phyloP scores from a whole-genome alignment of 1,284 basidiomycete species.

The Kwoniella shivajii region DNA sequence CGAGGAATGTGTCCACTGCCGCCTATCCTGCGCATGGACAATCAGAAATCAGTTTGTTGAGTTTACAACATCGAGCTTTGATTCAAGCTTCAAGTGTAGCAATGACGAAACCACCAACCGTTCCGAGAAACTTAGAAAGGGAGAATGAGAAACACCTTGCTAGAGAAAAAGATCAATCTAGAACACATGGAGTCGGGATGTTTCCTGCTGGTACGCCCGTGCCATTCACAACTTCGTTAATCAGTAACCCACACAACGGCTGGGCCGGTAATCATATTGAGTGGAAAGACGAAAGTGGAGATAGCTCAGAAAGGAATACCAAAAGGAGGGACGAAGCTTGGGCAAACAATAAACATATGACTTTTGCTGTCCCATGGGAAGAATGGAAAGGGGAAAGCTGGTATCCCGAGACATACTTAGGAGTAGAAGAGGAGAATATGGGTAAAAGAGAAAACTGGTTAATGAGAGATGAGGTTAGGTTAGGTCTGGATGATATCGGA shows the following conservation, averaged over 20 bases:
- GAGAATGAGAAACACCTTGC: conserved; percentile 3
- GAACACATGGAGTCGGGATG: conserved; percentile 8
- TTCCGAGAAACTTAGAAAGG: not conserved
- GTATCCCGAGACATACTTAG: conserved; percentile 46
- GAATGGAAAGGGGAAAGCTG: conserved; percentile 52
- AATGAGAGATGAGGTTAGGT: conserved; percentile 33
- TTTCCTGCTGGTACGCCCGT: conserved; percentile 33
- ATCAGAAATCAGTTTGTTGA: conserved; percentile 11
- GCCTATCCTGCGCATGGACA: conserved; percentile 1
- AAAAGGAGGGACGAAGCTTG: conserved; percentile 8
- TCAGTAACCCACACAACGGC: conserved; percentile 6
- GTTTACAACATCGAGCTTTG: conserved; percentile 14
- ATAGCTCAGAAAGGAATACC: conserved; percentile 5
- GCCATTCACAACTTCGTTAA: conserved; percentile 36
- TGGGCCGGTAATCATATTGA: conserved; percentile 3
- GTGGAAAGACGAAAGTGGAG: conserved; percentile 10
- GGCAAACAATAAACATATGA: not conserved
- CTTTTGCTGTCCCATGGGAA: conserved; percentile 34
- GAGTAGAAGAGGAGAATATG: conserved; percentile 5
- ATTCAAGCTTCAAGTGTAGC: conserved; percentile 11
- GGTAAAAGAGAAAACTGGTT: conserved; percentile 31
- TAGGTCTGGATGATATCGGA: conserved; percentile 40
- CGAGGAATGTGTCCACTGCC: not conserved
- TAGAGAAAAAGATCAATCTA: conserved; percentile 12
- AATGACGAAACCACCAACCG: not conserved